Evolutionary conservation across 2,329 filamentous ascomycete genomes (phyloP), one percentile per base, ranked within the genome.

Genomic region (Paracoccidioides lutzii): DNA sequence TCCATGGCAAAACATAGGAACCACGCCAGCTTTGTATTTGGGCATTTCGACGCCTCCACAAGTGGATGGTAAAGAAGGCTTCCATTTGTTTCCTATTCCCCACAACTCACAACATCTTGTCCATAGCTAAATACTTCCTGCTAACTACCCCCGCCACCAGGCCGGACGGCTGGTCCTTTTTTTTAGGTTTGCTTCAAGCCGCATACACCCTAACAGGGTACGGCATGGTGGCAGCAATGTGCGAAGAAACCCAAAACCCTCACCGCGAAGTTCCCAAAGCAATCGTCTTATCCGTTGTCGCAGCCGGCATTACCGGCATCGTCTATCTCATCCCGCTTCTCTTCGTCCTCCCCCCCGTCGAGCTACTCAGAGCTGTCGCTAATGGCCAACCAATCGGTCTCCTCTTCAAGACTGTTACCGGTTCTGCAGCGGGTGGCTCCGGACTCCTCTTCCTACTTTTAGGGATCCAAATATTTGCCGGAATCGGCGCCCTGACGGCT

Each of bases 361-460:
- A 80, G 59, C 69, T 75, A 49, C 78, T 90, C 14, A 80, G 87
- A 33, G 68, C 71, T 2, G 84, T 86, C 12, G 78, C 84, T 28
- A 88, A 82, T 63, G 84, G 83, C 7, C 87, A 90, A 63, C 87
- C 88, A 1, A 86, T 91, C 59, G 85, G 84, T 7, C 74, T 84
- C 3, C 73, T 90, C 37, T 90, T 90, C 77, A 87, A 87, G 71
- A 82, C 75, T 0, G 86, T 83, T 8, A 90, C 87, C 0, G 86
- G 86, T 1, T 87, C 84, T 22, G 77, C 83, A 1, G 81, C 75
- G 4, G 87, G 85, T 30, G 87, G 87, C 0, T 89, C 91, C 60
- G 85, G 83, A 0, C 75, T 90, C 5, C 76, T 90, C 12, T 86
- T 90, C 69, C 73, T 90, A 2, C 82, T 91, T 61, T 76, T 90